These are phyloP conservation scores for Colletotrichum aenigma DNA, from an alignment of 2,329 filamentous ascomycete genomes.

Conservation along the genomic window DNA sequence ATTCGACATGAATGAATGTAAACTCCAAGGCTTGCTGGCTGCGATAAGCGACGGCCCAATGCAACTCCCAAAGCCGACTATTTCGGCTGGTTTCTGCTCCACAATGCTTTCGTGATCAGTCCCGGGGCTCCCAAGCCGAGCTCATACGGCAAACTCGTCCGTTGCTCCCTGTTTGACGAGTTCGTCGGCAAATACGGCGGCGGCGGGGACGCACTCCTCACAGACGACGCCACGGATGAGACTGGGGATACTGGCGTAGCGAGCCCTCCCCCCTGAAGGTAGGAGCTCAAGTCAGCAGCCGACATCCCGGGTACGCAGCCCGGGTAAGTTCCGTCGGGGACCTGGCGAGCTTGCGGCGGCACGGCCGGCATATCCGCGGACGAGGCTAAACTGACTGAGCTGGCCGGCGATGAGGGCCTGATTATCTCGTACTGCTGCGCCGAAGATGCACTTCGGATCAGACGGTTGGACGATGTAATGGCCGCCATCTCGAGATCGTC, in stretches of 20 bases:
- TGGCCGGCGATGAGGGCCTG: slow-evolving; percentile 1
- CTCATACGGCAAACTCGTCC: background rate
- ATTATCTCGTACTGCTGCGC: slow-evolving; percentile 5
- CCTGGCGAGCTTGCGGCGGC: background rate
- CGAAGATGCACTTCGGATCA: background rate
- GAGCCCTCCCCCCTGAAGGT: slow-evolving; percentile 1
- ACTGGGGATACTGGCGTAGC: background rate
- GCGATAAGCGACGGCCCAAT: background rate
- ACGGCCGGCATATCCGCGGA: background rate
- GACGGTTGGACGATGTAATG: background rate
- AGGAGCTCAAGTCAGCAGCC: slow-evolving; percentile 8
- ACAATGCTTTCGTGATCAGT: background rate
- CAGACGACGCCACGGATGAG: background rate
- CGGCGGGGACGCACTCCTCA: slow-evolving; percentile 3
- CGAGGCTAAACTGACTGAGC: background rate
- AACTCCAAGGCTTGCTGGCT: background rate
- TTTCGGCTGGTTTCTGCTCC: background rate
- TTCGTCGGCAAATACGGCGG: slow-evolving; percentile 9
- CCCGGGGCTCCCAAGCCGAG: slow-evolving; percentile 7
- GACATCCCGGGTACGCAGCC: background rate
- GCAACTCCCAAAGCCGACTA: background rate
- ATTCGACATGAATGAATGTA: background rate
- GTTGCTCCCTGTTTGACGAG: background rate
- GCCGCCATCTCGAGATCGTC: slow-evolving; percentile 8
- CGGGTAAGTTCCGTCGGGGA: background rate